Base-by-base conservation (phyloP, 192 early-diverging fungal genomes). In the Coemansia furcata region DNA sequence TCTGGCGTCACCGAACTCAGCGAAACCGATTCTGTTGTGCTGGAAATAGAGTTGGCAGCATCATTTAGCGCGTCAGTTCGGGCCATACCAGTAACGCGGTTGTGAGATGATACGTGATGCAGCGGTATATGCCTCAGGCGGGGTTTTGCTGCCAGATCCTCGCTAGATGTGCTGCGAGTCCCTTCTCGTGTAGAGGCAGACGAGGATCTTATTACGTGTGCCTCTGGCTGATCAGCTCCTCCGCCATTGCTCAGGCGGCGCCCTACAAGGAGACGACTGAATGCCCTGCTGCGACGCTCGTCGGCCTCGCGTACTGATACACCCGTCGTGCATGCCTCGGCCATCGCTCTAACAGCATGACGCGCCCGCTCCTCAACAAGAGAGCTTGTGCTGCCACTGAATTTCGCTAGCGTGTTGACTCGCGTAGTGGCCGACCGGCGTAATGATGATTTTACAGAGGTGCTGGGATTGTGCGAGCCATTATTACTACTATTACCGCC, bases 321-420 rank as follows among this genome's bases (percentile, higher is more conserved):
- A 6, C 79, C 79, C 17, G 79, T 82, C 17, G 79, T 77, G 58
- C 65, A 69, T 1, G 79, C 74, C 39, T 71, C 79, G 38, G 79
- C 79, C 79, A 82, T 82, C 0, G 79, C 79, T 58, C 60, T 61
- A 30, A 74, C 74, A 2, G 79, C 79, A 0, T 74, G 64, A 6
- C 79, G 79, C n/a, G 79, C 79, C 9, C 79, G 69, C 64, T 73
- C 73, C 46, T 82, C 79, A 9, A 73, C 69, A 23, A 76, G 65
- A 37, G 38, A 37, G 10, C 23, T 65, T 5, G 49, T 46, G 36
- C 39, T 65, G 12, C 21, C 59, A 11, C 66, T 36, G 9, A 35
- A 38, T 19, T 60, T 63, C 2, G 21, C 21, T 26, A 29, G 12
- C 12, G 66, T 30, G 47, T 6, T 68, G 38, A 52, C 63, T 10